phyloP scores from a whole-genome alignment of 768 basidiomycete genomes.

The Sutorius australiensis region DNA sequence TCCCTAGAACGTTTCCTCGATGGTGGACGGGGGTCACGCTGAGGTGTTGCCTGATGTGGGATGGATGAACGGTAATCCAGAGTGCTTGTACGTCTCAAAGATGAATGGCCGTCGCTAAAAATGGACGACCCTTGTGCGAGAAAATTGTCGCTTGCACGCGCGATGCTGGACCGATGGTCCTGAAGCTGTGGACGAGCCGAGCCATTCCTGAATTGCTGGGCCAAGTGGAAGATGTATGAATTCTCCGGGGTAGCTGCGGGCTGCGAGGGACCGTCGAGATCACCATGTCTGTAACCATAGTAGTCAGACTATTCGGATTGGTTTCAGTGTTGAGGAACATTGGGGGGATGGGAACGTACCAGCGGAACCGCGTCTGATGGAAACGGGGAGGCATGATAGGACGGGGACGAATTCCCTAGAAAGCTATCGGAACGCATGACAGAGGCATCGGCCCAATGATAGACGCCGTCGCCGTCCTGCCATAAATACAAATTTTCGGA shows the following conservation, averaged over 20 bases:
- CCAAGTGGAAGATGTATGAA: constrained; percentile 19
- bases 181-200: constrained; percentile 23
- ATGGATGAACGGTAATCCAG: constrained; percentile 17
- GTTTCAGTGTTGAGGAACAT: constrained; percentile 5
- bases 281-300: constrained; percentile 14
- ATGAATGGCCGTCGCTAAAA: constrained; percentile 22
- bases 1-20: constrained; percentile 34
- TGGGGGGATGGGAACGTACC: constrained; percentile 13
- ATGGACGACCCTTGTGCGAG: constrained; percentile 32
- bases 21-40: constrained; percentile 19
- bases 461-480: constrained; percentile 27
- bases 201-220: constrained; percentile 22
- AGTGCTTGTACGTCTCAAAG: constrained; percentile 15
- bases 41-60: constrained; percentile 15
- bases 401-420: constrained; percentile 16
- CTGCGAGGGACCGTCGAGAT: constrained; percentile 13
- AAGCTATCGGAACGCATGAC: constrained; percentile 23
- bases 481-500: constrained; percentile 28
- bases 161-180: constrained; percentile 31
- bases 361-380: constrained; percentile 13
- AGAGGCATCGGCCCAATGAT: constrained; percentile 28
- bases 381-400: constrained; percentile 13
- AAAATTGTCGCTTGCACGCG: constrained; percentile 32
- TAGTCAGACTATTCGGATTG: constrained; percentile 13
- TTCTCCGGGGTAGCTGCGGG: constrained; percentile 14